phyloP scores from a whole-genome alignment of 78 protist genomes.

The Dictyostelium capitatum region DNA sequence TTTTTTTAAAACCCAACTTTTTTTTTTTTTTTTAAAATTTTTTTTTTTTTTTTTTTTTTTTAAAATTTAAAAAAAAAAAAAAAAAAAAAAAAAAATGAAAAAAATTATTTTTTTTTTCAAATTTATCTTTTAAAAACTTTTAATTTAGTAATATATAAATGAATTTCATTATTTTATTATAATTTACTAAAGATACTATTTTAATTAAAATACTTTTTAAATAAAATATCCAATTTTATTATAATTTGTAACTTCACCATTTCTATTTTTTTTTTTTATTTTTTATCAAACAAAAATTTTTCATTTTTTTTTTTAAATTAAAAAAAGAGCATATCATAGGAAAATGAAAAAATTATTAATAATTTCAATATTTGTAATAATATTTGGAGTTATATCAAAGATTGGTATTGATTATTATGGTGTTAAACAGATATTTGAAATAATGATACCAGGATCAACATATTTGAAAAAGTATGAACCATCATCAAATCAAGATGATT shows the following conservation, averaged over 20 bases:
- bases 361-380: not conserved
- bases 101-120: too few relatives aligned
- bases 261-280: not conserved
- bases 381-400: not conserved
- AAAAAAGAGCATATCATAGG: not conserved
- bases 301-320: not conserved
- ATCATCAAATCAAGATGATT: not conserved
- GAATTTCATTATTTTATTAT: too few relatives aligned
- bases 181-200: too few relatives aligned
- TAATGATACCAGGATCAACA: not conserved
- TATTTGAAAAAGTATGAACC: not conserved
- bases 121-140: too few relatives aligned
- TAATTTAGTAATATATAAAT: too few relatives aligned
- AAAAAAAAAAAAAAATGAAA: too few relatives aligned
- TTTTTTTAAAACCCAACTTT: not conserved
- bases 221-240: too few relatives aligned
- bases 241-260: not conserved
- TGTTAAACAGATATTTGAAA: not conserved
- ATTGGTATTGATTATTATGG: slow-evolving; percentile 1
- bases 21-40: not conserved
- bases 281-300: not conserved
- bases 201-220: too few relatives aligned
- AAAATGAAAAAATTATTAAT: not conserved
- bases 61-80: not conserved
- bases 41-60: not conserved